Evolutionary conservation across 257 asterid species (phyloP).

Genomic region (Solanum virginianum): DNA sequence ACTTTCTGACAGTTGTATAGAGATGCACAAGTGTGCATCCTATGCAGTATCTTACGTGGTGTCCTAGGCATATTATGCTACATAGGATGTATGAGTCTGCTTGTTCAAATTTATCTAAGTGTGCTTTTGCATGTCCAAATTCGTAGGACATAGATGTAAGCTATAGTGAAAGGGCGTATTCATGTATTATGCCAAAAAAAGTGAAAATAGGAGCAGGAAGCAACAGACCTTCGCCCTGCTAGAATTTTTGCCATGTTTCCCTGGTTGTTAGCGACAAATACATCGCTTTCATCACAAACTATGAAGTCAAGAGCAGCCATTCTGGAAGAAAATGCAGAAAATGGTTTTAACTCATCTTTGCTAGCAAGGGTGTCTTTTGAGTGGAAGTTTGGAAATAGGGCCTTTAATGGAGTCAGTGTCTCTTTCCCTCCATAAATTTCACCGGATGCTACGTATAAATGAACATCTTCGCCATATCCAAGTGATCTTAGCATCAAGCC

Average conservation of each 20-base stretch:
- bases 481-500: slow-evolving; percentile 90
- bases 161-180: not conserved
- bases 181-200: not conserved
- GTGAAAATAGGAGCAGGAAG: not conserved
- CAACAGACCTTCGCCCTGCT: slow-evolving; percentile 77
- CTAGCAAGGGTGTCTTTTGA: slow-evolving; percentile 73
- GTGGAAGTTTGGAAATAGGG: slow-evolving; percentile 81
- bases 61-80: not conserved
- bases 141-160: not conserved
- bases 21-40: not conserved
- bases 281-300: slow-evolving; percentile 95
- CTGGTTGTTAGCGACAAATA: slow-evolving; percentile 89
- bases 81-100: not conserved
- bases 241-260: slow-evolving; percentile 98
- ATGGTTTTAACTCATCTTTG: slow-evolving; percentile 56
- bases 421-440: slow-evolving; percentile 90
- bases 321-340: slow-evolving; percentile 76
- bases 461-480: slow-evolving; percentile 69
- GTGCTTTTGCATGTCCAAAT: not conserved
- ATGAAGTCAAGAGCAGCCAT: slow-evolving; percentile 95
- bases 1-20: not conserved
- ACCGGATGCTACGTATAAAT: slow-evolving; percentile 93
- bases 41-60: not conserved
- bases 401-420: slow-evolving; percentile 77
- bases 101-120: no score